phyloP scores from a whole-genome alignment of 495 filamentous ascomycete species.

The Neurospora sp. region DNA sequence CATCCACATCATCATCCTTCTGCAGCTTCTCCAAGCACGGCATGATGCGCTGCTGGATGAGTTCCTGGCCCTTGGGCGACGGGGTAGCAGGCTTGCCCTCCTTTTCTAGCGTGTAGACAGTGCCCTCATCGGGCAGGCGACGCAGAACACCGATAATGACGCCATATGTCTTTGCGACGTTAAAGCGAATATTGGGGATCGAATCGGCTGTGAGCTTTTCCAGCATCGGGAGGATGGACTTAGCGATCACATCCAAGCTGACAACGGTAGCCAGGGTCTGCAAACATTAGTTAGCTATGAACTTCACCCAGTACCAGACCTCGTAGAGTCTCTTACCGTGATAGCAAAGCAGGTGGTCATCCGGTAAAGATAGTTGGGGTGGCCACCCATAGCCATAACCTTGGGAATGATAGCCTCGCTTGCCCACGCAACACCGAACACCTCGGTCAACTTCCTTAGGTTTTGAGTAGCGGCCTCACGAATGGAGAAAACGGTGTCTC shows the following conservation, averaged over 20 bases:
- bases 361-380: slow-evolving; percentile 96
- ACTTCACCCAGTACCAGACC: background rate
- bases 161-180: slow-evolving; percentile 94
- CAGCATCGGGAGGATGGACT: slow-evolving; percentile 90
- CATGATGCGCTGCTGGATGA: slow-evolving; percentile 80
- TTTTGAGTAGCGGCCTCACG: slow-evolving; percentile 95
- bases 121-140: slow-evolving; percentile 79
- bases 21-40: slow-evolving; percentile 90
- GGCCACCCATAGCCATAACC: slow-evolving; percentile 94
- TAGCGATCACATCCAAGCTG: slow-evolving; percentile 81
- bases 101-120: slow-evolving; percentile 75
- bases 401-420: slow-evolving; percentile 94
- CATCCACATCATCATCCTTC: slow-evolving; percentile 94
- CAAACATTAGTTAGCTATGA: slow-evolving; percentile 20
- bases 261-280: slow-evolving; percentile 92
- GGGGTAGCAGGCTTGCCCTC: slow-evolving; percentile 50
- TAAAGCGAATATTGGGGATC: slow-evolving; percentile 98
- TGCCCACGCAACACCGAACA: slow-evolving; percentile 98
- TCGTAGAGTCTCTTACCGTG: slow-evolving; percentile 53
- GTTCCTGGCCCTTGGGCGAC: slow-evolving; percentile 63
- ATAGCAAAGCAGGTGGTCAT: slow-evolving; percentile 99
- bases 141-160: slow-evolving; percentile 81
- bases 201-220: slow-evolving; percentile 85
- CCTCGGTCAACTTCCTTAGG: slow-evolving; percentile 94
- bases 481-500: slow-evolving; percentile 97